Evolutionary conservation across 176 grass and related monocot genomes (phyloP).

Genomic region (Ananas comosus): DNA sequence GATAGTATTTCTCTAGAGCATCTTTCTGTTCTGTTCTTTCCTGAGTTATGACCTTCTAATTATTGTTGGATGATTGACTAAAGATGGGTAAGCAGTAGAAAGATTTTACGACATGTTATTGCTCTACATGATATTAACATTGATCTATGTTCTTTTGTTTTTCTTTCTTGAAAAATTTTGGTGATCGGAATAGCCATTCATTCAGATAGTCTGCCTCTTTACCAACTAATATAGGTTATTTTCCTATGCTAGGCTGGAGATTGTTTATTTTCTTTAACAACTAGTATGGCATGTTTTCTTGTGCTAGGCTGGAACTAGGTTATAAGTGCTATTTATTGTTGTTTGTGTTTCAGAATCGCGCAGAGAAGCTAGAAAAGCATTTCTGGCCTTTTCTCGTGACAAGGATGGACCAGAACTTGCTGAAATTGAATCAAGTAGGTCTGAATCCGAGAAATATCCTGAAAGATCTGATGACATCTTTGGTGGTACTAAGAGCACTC

Average conservation of each 20-base stretch:
- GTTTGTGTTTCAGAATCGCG: constrained; percentile 51
- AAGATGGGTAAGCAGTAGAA: not conserved
- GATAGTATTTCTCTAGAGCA: not conserved
- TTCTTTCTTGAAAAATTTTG: not conserved
- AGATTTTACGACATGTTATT: not conserved
- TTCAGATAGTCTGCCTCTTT: not conserved
- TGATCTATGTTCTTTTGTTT: not conserved
- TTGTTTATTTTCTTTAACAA: not conserved
- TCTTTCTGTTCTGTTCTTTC: not conserved
- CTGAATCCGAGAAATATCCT: constrained; percentile 36
- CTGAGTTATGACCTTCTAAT: not conserved
- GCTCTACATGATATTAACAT: not conserved
- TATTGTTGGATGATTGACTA: not conserved
- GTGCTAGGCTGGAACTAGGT: not conserved
- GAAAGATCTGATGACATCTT: constrained; percentile 23
- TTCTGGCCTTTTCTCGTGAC: constrained; percentile 65
- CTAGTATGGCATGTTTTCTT: not conserved
- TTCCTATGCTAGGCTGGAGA: not conserved
- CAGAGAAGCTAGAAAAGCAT: constrained; percentile 87
- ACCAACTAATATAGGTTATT: not conserved
- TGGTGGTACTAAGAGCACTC: constrained; percentile 43
- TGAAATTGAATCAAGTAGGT: constrained; percentile 29
- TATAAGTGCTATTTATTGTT: constrained; percentile 8
- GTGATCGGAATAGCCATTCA: not conserved
- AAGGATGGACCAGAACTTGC: constrained; percentile 30